Percentiles rank a stretch among this genome's conserved stretches.
Conservation (phyloP, 2,329 filamentous ascomycete genomes). For the Daldinia sp. region DNA sequence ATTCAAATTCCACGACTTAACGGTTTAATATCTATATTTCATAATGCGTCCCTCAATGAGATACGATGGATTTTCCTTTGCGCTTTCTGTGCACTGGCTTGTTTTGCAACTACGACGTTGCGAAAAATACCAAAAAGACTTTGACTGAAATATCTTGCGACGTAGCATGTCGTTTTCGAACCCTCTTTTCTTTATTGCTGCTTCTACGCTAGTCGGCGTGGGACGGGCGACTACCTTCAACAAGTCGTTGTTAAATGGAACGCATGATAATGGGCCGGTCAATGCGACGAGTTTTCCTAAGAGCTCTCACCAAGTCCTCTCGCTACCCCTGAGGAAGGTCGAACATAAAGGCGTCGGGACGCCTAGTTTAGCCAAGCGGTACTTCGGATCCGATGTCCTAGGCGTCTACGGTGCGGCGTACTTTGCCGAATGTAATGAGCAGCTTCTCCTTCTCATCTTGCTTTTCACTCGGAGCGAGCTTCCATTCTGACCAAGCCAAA, state of each 20-base stretch:
- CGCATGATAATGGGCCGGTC: constrained; percentile 6
- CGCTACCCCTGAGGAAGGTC: constrained; percentile 48
- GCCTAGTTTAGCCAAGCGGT: constrained; percentile 47
- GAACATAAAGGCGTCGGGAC: constrained; percentile 45
- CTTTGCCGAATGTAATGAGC: constrained; percentile 48
- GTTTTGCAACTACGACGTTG: background rate
- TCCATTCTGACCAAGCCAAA: constrained; percentile 22
- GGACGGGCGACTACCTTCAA: constrained; percentile 21
- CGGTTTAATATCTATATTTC: constrained; percentile 20
- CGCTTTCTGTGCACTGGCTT: constrained; percentile 1
- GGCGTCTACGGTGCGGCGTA: constrained; percentile 51
- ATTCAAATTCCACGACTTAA: constrained; percentile 37
- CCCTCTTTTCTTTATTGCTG: constrained; percentile 4
- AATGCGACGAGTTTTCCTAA: constrained; percentile 38
- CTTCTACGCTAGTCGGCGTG: constrained; percentile 21
- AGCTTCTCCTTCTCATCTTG: background rate
- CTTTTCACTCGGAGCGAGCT: background rate
- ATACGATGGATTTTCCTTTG: background rate
- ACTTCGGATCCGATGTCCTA: constrained; percentile 48
- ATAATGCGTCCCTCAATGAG: constrained; percentile 5
- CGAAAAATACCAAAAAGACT: background rate
- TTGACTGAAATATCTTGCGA: background rate
- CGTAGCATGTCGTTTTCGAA: constrained; percentile 31
- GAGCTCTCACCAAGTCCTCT: constrained; percentile 39
- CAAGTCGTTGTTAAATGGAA: constrained; percentile 12